Base-by-base conservation (phyloP, 164 flowering plant species). In the Hamamelis virginiana region DNA sequence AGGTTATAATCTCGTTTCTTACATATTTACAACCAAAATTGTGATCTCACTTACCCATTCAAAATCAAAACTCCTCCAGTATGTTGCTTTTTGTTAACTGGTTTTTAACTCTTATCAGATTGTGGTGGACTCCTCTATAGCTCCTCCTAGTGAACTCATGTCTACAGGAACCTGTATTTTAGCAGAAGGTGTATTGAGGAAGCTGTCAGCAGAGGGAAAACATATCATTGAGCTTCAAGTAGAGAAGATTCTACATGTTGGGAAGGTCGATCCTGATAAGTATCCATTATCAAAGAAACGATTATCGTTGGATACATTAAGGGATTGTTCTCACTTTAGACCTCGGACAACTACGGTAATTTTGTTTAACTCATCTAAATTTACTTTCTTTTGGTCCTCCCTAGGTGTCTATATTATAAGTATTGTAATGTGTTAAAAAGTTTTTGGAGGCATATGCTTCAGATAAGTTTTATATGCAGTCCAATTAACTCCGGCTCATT, bases 341-440 rank as follows among this genome's bases (percentile, higher is more conserved):
- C 89, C 97, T 43, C 84, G 96, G 16, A 95, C 94, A 71, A 92
- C 88, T 22, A 88, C 87, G 76, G 97, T 94, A 83, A 72, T 50
- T 21, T 76, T 50, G 0, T 21, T 44, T 47, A 13, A 38, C 45
- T 1, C 51, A 1, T 48, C 45, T 8, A 16, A 12, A 15, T 58
- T 57, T 48, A 4, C 5, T 9, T 12, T 44, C 18, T 47, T 48
- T n/a, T 16, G 16, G 55, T 51, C 55, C 55, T 15, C 8, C n/a
- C 19, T n/a, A n/a, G 9, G 0, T n/a, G 55, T 8, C 19, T 18
- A 16, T 51, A 6, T 18, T n/a, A 3, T 51, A 6, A 16, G 18
- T 51, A 4, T 1, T n/a, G 55, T 51, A 21, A n/a, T n/a, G 21
- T 19, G 23, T 8, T 15, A 4, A 19, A 5, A 22, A 22, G 5